phyloP scores from a whole-genome alignment of 2,329 filamentous ascomycete species.

The Parasarocladium wereldwijsianum region DNA sequence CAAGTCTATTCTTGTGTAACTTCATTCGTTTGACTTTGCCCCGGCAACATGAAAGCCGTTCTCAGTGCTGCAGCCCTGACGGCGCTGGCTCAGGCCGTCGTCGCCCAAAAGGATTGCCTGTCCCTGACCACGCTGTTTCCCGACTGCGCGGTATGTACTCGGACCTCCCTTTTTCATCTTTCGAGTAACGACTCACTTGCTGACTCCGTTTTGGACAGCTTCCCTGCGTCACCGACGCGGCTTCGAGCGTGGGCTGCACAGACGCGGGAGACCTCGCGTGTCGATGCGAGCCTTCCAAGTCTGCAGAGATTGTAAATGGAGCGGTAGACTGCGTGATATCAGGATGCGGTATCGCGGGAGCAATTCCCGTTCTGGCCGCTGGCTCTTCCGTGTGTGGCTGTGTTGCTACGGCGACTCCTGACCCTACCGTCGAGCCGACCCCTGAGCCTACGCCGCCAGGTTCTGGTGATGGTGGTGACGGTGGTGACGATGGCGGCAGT shows the following conservation, averaged over 20 bases:
- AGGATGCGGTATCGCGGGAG: slow-evolving; percentile 7
- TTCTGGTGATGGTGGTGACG: background rate
- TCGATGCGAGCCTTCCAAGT: slow-evolving; percentile 10
- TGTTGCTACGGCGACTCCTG: slow-evolving; percentile 8
- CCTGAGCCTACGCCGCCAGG: background rate
- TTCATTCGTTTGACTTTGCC: slow-evolving; percentile 1
- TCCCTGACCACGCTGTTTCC: slow-evolving; percentile 11
- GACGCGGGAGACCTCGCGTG: slow-evolving; percentile 10
- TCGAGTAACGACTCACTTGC: background rate
- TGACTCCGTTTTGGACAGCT: slow-evolving; percentile 7
- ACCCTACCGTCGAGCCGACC: slow-evolving; percentile 4
- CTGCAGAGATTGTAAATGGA: slow-evolving; percentile 7
- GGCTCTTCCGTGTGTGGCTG: slow-evolving; percentile 10
- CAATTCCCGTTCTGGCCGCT: slow-evolving; percentile 8
- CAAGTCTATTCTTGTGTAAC: slow-evolving; percentile 2
- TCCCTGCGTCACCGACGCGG: slow-evolving; percentile 10
- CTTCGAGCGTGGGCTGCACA: slow-evolving; percentile 11
- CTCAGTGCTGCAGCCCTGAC: slow-evolving; percentile 7
- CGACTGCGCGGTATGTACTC: slow-evolving; percentile 9
- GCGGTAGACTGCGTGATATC: slow-evolving; percentile 10
- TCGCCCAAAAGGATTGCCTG: slow-evolving; percentile 8
- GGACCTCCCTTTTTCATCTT: background rate
- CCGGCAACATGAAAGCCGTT: slow-evolving; percentile 6
- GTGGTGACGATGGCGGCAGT: background rate
- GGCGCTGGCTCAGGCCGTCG: slow-evolving; percentile 9